Evolutionary conservation across 257 asterid genomes (phyloP), one percentile per base, ranked within the genome.

Genomic region (Forsythia suspensa): DNA sequence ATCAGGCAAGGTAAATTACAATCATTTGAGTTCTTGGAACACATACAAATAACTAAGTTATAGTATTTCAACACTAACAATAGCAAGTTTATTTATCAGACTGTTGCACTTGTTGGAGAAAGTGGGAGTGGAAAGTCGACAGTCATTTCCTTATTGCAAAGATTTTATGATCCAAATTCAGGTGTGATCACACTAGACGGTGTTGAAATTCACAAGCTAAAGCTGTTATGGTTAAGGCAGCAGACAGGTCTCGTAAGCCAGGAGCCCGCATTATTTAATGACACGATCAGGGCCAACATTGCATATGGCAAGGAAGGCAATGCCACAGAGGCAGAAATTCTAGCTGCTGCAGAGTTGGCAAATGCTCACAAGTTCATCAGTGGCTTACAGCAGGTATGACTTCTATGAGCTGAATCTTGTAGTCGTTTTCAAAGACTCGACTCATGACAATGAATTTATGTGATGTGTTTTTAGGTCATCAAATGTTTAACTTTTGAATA

Each of bases 61-160:
- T 10, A 63, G 0, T 9, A 63, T 63, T 63, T 38, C 42, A 43
- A 16, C 20, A 42, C 52, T 77, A 24, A 79, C 24, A 7, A 39
- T 3, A 9, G 15, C 40, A 6, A 3, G 65, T 52, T 43, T 46
- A 21, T 72, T 69, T 37, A 70, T 77, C 86, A 89, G 94, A 86
- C 85, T 15, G 89, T 86, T 52, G 94, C 94, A 6, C 79, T 89
- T 6, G 89, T 89, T 11, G 94, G 94, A 59, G 90, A 87, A 79
- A 89, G 94, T 77, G 94, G 94, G 0, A 79, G 94, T 59, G 91
- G 94, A 48, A 89, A 89, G n/a, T 89, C 94, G 6, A 89, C 91
- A 0, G 82, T 86, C 61, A 80, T 89, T 13, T 86, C 94, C 18
- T 79, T 89, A 65, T 51, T 89, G 83, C 89, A 84, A 61, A 74